phyloP scores from a whole-genome alignment of 371 early-diverging fungal species.

The Blakeslea trispora region DNA sequence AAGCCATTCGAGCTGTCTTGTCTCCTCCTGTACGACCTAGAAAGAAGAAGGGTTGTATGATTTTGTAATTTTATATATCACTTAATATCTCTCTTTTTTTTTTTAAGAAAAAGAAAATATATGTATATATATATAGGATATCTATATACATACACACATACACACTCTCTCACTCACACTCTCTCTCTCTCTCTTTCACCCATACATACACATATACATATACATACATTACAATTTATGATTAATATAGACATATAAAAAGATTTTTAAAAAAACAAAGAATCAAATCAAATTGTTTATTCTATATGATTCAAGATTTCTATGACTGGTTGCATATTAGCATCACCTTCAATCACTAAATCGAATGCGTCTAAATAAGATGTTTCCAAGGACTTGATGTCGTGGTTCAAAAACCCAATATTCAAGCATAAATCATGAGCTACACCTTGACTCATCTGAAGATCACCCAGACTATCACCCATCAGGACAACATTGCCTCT shows the following conservation, averaged over 20 bases:
- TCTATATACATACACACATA: too few relatives aligned
- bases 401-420: conserved; percentile 75
- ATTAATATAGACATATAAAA: too few relatives aligned
- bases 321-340: conserved; percentile 52
- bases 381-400: conserved; percentile 50
- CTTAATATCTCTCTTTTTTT: neutral
- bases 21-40: conserved; percentile 63
- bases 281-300: too few relatives aligned
- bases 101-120: too few relatives aligned
- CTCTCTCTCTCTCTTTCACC: too few relatives aligned
- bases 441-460: conserved; percentile 71
- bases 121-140: too few relatives aligned
- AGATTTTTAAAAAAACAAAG: too few relatives aligned
- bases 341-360: conserved; percentile 70
- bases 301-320: conserved; percentile 34
- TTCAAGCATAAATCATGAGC: conserved; percentile 58
- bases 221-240: too few relatives aligned
- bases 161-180: too few relatives aligned
- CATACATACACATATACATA: too few relatives aligned
- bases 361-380: conserved; percentile 66
- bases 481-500: conserved; percentile 65
- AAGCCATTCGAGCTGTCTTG: conserved; percentile 96
- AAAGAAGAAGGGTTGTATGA: conserved; percentile 68
- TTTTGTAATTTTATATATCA: conserved; percentile 51
- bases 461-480: conserved; percentile 77